Conservation (phyloP, 2,329 filamentous ascomycete species). For the Penicillium sp. region DNA sequence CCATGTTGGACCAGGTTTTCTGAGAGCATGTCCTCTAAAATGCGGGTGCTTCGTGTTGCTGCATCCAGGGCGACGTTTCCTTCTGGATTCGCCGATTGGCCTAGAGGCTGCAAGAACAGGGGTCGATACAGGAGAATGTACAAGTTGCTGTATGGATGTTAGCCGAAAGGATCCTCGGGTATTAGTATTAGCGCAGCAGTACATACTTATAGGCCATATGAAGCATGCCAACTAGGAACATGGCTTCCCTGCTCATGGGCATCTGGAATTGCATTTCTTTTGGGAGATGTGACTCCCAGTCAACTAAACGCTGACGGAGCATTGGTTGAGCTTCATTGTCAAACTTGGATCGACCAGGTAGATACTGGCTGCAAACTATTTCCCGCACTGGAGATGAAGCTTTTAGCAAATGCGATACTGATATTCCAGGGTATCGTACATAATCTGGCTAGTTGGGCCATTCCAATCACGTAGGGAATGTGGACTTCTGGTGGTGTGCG, state of each 20-base stretch:
- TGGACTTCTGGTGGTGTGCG: conserved; percentile 35
- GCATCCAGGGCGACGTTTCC: conserved; percentile 46
- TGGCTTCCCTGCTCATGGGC: conserved; percentile 29
- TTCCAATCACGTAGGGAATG: conserved; percentile 35
- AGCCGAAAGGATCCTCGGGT: neutral
- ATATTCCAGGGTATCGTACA: conserved; percentile 21
- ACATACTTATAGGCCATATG: conserved; percentile 48
- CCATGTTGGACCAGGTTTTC: conserved; percentile 45
- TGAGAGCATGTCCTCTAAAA: conserved; percentile 50
- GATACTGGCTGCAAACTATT: conserved; percentile 40
- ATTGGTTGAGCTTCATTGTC: conserved; percentile 22
- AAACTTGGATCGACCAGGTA: conserved; percentile 24
- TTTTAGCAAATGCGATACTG: neutral
- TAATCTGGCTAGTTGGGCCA: conserved; percentile 39
- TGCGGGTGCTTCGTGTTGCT: conserved; percentile 46
- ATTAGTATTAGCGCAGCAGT: neutral
- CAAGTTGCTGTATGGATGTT: conserved; percentile 36
- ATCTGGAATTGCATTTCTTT: conserved; percentile 33
- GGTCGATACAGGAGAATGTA: conserved; percentile 48
- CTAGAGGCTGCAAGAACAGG: conserved; percentile 38
- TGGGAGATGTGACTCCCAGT: conserved; percentile 42
- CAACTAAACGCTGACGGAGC: conserved; percentile 33
- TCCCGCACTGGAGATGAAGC: conserved; percentile 27
- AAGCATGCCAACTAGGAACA: conserved; percentile 42
- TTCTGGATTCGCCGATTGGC: conserved; percentile 29